Percentiles rank a stretch among this genome's conserved stretches.
These are phyloP conservation scores for Lactifluus piperatus DNA, from an alignment of 768 basidiomycete species.

Conservation along the genomic window DNA sequence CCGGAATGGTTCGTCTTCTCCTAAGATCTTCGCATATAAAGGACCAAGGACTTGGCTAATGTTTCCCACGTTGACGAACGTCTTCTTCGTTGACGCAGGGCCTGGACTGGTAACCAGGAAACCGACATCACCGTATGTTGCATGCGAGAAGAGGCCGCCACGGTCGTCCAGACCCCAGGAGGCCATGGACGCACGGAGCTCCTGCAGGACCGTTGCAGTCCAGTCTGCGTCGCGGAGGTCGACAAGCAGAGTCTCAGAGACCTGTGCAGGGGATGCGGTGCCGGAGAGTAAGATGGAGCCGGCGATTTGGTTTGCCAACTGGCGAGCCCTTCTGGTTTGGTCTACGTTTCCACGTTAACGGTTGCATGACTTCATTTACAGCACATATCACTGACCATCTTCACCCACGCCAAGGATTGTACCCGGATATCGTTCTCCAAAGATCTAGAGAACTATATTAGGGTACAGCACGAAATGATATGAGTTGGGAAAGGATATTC, in stretches of 20 bases:
- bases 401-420: conserved; percentile 5
- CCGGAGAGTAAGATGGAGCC: conserved; percentile 8
- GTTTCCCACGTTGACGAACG: conserved; percentile 2
- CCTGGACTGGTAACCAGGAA: background rate
- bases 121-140: conserved; percentile 9
- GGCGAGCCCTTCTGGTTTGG: conserved; percentile 5
- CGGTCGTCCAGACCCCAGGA: conserved; percentile 6
- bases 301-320: conserved; percentile 5
- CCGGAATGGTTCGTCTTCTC: too few species aligned
- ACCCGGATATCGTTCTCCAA: conserved; percentile 12
- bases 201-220: background rate
- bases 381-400: background rate
- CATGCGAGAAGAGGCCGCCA: conserved; percentile 3
- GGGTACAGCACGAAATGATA: too few species aligned
- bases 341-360: background rate
- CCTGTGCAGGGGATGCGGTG: conserved; percentile 11
- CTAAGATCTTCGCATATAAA: background rate
- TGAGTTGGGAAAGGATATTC: background rate
- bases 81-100: background rate
- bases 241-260: conserved; percentile 11
- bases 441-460: background rate
- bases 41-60: background rate
- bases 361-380: background rate
- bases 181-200: conserved; percentile 11
- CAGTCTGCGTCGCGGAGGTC: conserved; percentile 8